Base-by-base conservation (phyloP, 2,329 filamentous ascomycete genomes). In the Chaetomium olivaceum region DNA sequence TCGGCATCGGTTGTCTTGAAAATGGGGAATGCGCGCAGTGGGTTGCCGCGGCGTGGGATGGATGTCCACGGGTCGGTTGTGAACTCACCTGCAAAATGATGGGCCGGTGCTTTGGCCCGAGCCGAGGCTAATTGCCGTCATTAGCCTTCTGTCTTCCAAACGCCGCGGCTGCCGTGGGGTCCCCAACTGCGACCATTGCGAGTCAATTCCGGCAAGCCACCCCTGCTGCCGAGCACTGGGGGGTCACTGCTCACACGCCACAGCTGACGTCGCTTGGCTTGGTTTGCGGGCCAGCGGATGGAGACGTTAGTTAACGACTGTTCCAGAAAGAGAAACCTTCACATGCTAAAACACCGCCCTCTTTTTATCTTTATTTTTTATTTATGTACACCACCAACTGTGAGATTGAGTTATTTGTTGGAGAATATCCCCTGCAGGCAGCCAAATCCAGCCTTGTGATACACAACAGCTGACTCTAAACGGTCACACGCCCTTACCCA, bases 101-200 rank as follows among this genome's bases (percentile, higher is more conserved):
- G 46, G 46, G 62, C 55, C 57, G 68, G 61, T 64, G 64, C 70
- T 64, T 56, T 71, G 61, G 70, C 61, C 71, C 71, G 68, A 71
- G 65, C 66, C 71, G 71, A 73, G 71, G 71, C 66, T 70, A 70
- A 69, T 68, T 69, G 66, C 68, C 68, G 67, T 60, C 68, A 65
- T 66, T 69, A 68, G 60, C 65, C 59, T 66, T 63, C 21, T 33
- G 52, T 60, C 51, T 21, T 33, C 31, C 54, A 33, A 57, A 11
- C 59, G 52, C 65, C 62, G 61, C 63, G 60, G 63, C 33, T 63
- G 58, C 58, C 63, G 61, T 66, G 66, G 63, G 66, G 66, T 48
- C 48, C 46, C 50, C 51, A 58, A 8, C 14, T 43, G 36, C 36
- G 12, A n/a, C 51, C 61, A 5, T 14, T 43, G 36, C 36, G 12